These are phyloP conservation scores for Drosera capensis DNA, from an alignment of 148 eudicot genomes.

Conservation along the genomic window DNA sequence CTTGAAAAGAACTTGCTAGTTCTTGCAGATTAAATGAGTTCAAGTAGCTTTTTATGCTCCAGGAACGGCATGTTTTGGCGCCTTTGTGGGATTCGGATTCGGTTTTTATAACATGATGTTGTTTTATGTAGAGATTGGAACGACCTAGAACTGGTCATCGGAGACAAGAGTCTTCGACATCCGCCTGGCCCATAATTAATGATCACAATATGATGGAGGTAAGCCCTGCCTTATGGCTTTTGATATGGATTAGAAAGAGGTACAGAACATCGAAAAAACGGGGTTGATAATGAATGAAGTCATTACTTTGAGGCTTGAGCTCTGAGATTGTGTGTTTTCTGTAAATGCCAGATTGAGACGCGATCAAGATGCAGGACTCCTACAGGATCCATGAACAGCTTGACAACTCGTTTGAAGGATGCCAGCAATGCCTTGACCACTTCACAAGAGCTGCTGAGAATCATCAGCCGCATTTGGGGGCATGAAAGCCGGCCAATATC, in stretches of 20 bases:
- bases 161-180: slow-evolving; percentile 33
- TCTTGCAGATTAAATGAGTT: no score
- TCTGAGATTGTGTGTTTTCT: background rate
- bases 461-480: slow-evolving; percentile 63
- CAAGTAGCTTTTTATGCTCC: background rate
- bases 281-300: background rate
- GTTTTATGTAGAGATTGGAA: slow-evolving; percentile 45
- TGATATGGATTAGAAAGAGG: background rate
- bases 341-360: slow-evolving; percentile 52
- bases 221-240: background rate
- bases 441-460: slow-evolving; percentile 81
- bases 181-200: slow-evolving; percentile 26
- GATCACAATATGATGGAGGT: slow-evolving; percentile 79
- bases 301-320: no score
- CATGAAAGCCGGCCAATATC: slow-evolving; percentile 64
- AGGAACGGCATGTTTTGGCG: background rate
- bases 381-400: slow-evolving; percentile 24
- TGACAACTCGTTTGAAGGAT: slow-evolving; percentile 52
- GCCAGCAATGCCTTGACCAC: slow-evolving; percentile 71
- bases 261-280: background rate
- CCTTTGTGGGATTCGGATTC: slow-evolving; percentile 3
- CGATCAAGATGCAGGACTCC: slow-evolving; percentile 62
- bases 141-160: slow-evolving; percentile 46
- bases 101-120: background rate
- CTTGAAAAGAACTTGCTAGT: no score